Evolutionary conservation across 2,329 filamentous ascomycete genomes (phyloP).

Genomic region (Diaporthe sp.): DNA sequence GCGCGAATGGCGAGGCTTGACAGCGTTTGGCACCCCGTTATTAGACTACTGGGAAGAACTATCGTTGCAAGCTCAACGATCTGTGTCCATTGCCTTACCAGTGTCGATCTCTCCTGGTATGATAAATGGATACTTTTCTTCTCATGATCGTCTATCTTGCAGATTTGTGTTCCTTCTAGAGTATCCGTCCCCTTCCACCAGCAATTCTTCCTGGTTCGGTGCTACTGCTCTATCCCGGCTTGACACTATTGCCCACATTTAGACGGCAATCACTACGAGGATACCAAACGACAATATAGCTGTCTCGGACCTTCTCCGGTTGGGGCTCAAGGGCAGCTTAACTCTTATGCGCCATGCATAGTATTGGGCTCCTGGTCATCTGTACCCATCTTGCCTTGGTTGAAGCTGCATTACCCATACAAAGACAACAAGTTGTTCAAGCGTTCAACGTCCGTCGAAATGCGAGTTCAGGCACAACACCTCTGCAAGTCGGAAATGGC

Average conservation of each 20-base stretch:
- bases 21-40: neutral
- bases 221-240: neutral
- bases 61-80: neutral
- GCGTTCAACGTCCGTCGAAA: constrained; percentile 63
- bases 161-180: neutral
- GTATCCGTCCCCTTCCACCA: no score
- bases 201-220: neutral
- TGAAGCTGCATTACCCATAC: constrained; percentile 46
- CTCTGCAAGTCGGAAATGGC: constrained; percentile 65
- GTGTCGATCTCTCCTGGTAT: neutral
- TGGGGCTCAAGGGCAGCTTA: neutral
- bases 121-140: neutral
- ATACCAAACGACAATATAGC: neutral
- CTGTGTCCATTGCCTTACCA: neutral
- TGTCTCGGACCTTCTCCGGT: neutral
- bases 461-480: constrained; percentile 63
- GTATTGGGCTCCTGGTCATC: constrained; percentile 18
- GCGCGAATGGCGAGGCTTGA: constrained; percentile 28
- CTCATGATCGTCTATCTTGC: neutral
- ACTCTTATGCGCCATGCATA: constrained; percentile 4
- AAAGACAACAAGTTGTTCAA: constrained; percentile 52
- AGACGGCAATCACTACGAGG: neutral
- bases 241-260: neutral
- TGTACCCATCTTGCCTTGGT: constrained; percentile 38
- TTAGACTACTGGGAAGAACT: neutral